A percentile compares a stretch with the other conserved stretches of the same genome.
phyloP scores from a whole-genome alignment of 2,329 filamentous ascomycete species.

The Dactylonectria estremocensis region DNA sequence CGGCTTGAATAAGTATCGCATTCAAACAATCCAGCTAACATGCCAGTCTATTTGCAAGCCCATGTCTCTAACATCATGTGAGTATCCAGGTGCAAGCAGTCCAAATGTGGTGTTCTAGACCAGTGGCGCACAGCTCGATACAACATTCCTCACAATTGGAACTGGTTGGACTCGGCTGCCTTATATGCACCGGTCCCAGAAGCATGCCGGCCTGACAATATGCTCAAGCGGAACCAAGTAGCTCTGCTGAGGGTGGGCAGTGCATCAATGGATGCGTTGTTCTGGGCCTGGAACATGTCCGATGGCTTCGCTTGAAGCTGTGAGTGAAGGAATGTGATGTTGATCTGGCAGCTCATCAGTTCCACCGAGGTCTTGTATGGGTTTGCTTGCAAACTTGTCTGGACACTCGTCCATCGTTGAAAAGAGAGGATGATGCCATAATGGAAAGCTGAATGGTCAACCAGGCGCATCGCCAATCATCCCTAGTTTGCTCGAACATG shows the following conservation, averaged over 20 bases:
- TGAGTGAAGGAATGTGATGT: background rate
- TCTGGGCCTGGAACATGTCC: background rate
- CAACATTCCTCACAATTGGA: conserved; percentile 2
- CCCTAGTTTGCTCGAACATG: background rate
- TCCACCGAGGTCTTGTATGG: background rate
- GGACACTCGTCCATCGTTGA: background rate
- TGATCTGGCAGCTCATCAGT: background rate
- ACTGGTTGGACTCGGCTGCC: background rate
- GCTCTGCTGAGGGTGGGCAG: background rate
- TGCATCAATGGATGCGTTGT: background rate
- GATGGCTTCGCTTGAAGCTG: background rate
- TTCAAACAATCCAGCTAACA: background rate
- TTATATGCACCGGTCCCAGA: background rate
- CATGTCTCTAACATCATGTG: background rate
- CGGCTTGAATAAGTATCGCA: background rate
- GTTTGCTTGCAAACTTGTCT: background rate
- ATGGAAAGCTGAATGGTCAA: background rate
- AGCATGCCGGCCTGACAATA: background rate
- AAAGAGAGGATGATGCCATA: background rate
- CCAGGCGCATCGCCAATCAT: background rate
- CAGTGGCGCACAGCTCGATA: background rate
- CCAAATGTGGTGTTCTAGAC: background rate
- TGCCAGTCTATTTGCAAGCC: background rate
- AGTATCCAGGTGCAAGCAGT: background rate
- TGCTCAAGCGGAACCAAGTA: background rate